phyloP scores from a whole-genome alignment of 768 basidiomycete species.

The Galerina sulciceps region DNA sequence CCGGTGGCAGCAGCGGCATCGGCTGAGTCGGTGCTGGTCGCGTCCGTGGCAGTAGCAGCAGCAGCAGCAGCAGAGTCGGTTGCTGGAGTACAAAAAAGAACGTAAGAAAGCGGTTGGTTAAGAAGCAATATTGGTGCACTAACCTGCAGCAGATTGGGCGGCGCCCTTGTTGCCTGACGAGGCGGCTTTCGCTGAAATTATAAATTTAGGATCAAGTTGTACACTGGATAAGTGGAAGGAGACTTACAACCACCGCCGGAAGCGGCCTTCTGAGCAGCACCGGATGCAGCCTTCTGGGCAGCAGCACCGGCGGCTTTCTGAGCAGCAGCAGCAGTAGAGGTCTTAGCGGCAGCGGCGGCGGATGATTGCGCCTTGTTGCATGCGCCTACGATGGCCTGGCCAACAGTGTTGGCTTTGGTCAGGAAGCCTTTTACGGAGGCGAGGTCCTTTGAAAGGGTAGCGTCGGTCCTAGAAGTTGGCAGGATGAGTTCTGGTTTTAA shows the following conservation, averaged over 20 bases:
- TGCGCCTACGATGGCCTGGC: conserved; percentile 25
- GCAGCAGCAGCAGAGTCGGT: conserved; percentile 17
- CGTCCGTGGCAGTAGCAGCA: conserved; percentile 7
- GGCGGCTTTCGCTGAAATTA: conserved; percentile 15
- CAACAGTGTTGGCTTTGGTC: conserved; percentile 22
- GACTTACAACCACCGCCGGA: conserved; percentile 14
- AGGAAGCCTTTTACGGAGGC: conserved; percentile 24
- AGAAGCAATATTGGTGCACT: not conserved
- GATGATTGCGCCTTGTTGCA: conserved; percentile 19
- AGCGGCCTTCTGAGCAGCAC: conserved; percentile 11
- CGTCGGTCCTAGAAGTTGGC: conserved; percentile 16
- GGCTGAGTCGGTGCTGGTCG: conserved; percentile 10
- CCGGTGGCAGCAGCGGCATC: conserved; percentile 15
- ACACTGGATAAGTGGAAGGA: not conserved
- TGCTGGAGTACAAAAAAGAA: not conserved
- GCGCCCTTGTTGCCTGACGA: conserved; percentile 17
- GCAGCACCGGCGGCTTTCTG: conserved; percentile 12
- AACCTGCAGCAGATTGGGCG: conserved; percentile 6
- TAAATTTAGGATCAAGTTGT: not conserved
- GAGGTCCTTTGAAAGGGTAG: conserved; percentile 21
- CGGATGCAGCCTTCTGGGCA: conserved; percentile 12
- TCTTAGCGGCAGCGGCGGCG: not conserved
- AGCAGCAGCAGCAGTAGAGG: conserved; percentile 14
- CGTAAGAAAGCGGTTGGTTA: not conserved
- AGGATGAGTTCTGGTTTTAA: not conserved